Base-by-base conservation (phyloP, 1,139 yeast species). In the Taiozyma sp. region DNA sequence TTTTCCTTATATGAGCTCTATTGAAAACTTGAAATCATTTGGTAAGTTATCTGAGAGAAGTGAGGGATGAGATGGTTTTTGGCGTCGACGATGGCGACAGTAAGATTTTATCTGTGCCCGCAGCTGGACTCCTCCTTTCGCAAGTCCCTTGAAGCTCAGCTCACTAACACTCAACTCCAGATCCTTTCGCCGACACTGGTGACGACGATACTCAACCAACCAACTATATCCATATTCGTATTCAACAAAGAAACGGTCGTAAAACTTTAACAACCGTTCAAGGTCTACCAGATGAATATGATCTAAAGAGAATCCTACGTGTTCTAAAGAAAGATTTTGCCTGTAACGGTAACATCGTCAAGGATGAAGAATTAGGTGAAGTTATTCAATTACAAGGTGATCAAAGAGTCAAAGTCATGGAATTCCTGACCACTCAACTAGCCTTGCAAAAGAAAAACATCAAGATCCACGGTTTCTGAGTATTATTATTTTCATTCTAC, bases 151-250 rank as follows among this genome's bases (percentile, higher is more conserved):
- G 30, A 24, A 24, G 16, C 19, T 23, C 29, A 40, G 19, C 28
- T 48, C 10, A 44, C 52, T 39, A 39, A 27, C 49, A 22, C 2
- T 2, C n/a, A 8, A 10, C 19, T 36, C 22, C 44, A 80, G 96
- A 93, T 78, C 99, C 99, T 63, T 93, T 93, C 85, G 97, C 98
- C 84, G 99, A 93, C 75, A 92, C 97, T 75, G 98, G 97, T 80
- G 98, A 93, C 83, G 96, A 95, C 77, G 97, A 92, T 74, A 88
- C 96, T 65, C 95, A 92, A 77, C 87, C 96, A 68, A 85, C 96
- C 57, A 91, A 89, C 78, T 90, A 91, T 77, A 89, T 93, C 72
- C 99, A 92, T 75, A 91, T 93, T 71, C 96, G 99, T 82, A 92
- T 95, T 71, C 99, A 93, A 77, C 99, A 93, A 79, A 95, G 99